Evolutionary conservation across 345 rosid species (phyloP).

Genomic region (Brassica napus): Da-Ae NC_063436.1:6544501-6545000

Average conservation of each 20-base stretch:
- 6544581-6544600: neutral
- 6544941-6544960: neutral
- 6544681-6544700: slow-evolving; percentile 13
- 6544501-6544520: too few species aligned
- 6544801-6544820: neutral
- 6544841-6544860: neutral
- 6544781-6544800: neutral
- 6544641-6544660: neutral
- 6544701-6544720: neutral
- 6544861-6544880: neutral
- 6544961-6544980: neutral
- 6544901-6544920: neutral
- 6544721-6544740: neutral
- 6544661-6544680: neutral
- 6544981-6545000: neutral
- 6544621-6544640: neutral
- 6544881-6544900: neutral
- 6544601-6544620: neutral
- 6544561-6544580: neutral
- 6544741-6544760: neutral
- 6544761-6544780: neutral
- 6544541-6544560: neutral
- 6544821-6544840: neutral
- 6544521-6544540: too few species aligned
- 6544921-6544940: neutral